Evolutionary conservation across 192 early-diverging fungal genomes (phyloP), one percentile per base, ranked within the genome.

Genomic region (Coemansia sp.): DNA sequence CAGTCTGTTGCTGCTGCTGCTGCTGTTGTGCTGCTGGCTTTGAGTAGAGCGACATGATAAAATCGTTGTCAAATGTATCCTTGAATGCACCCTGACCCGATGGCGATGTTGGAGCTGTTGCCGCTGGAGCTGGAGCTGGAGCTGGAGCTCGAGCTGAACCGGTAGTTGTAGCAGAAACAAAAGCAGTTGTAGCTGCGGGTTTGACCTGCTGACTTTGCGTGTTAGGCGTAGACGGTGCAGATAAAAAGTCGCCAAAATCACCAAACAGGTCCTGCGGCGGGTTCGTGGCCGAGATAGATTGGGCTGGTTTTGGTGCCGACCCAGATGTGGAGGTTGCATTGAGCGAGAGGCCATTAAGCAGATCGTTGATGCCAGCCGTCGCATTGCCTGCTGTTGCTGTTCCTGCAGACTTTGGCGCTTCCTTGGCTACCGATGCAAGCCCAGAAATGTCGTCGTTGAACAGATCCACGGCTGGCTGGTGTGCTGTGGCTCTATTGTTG

Each of bases 1-100:
- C 14, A 14, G 51, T 32, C 20, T 59, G 38, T 11, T 57, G 55
- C 32, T 59, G 57, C 48, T 11, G 61, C 48, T 54, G 73, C 50
- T 17, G 22, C 55, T 25, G 73, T 25, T 58, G 63, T 58, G 53
- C 57, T 44, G 56, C 32, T 46, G 60, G 37, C 53, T 78, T 83
- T 16, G 65, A 61, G 70, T 83, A 83, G 9, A 83, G 69, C n/a
- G 76, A 79, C 81, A 83, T 83, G 63, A 83, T 83, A 61, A 79
- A 83, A 63, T 65, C 77, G 49, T 62, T 83, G 61, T 83, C 76
- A n/a, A 83, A 65, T 40, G 66, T 55, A n/a, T 45, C 58, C 39
- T 79, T 72, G 1, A 22, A 22, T 4, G 67, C 44, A 17, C 17
- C 17, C 20, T 42, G 32, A 17, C 61, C 42, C 1, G 64, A 17